Percentiles rank a stretch among this genome's conserved stretches.
phyloP scores from a whole-genome alignment of 2,329 filamentous ascomycete species.

The Trichoderma pleuroti region DNA sequence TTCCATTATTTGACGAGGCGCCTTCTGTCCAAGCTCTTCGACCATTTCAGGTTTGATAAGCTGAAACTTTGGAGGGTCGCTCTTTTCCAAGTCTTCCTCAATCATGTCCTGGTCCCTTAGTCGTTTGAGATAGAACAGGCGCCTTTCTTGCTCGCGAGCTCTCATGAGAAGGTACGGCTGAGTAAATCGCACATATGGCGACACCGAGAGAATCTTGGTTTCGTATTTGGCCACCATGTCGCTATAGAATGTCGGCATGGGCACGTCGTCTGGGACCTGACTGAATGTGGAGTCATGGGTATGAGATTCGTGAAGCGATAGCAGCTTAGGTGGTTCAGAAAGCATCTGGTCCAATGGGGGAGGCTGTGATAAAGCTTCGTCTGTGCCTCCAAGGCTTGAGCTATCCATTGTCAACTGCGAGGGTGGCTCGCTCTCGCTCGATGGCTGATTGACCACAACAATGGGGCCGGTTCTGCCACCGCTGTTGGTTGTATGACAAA shows the following conservation, averaged over 20 bases:
- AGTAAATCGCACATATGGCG: slow-evolving; percentile 92
- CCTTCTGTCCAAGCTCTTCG: slow-evolving; percentile 73
- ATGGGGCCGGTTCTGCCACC: slow-evolving; percentile 28
- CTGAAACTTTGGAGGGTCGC: slow-evolving; percentile 71
- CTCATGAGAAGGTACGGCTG: slow-evolving; percentile 91
- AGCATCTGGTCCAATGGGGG: slow-evolving; percentile 26
- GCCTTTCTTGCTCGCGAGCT: slow-evolving; percentile 83
- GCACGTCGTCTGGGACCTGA: slow-evolving; percentile 70
- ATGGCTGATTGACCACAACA: slow-evolving; percentile 34
- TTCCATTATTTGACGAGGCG: slow-evolving; percentile 84
- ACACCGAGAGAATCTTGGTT: slow-evolving; percentile 89
- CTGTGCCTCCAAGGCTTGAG: slow-evolving; percentile 27
- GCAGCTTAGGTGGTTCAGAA: slow-evolving; percentile 29
- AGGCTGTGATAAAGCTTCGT: slow-evolving; percentile 29
- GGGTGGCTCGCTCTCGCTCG: slow-evolving; percentile 37
- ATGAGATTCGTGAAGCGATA: slow-evolving; percentile 44
- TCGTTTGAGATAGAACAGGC: slow-evolving; percentile 75
- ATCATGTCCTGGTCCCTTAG: slow-evolving; percentile 72
- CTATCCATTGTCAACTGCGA: slow-evolving; percentile 34
- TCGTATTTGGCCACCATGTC: slow-evolving; percentile 92
- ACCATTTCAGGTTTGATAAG: slow-evolving; percentile 96
- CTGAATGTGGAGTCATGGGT: slow-evolving; percentile 45
- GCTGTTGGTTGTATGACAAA: slow-evolving; percentile 28
- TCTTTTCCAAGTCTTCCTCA: slow-evolving; percentile 58
- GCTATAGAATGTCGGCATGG: slow-evolving; percentile 88